Evolutionary conservation across 257 asterid species (phyloP).

Genomic region (Primulina huaijiensis): DNA sequence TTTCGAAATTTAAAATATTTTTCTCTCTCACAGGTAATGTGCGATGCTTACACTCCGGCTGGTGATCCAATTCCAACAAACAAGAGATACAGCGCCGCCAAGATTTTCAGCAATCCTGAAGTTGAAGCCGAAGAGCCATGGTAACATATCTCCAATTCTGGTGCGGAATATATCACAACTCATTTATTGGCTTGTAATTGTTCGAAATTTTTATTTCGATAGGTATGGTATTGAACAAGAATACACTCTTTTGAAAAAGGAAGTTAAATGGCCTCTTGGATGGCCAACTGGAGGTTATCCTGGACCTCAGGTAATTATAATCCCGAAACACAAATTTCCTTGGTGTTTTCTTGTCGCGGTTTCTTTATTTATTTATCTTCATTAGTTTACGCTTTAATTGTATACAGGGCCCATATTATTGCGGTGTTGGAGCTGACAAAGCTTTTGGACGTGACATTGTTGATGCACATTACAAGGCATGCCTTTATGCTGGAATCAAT

Average conservation of each 20-base stretch:
- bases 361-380: background rate
- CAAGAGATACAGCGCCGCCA: slow-evolving; percentile 20
- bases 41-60: slow-evolving; percentile 26
- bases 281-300: slow-evolving; percentile 29
- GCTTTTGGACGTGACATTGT: slow-evolving; percentile 28
- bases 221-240: slow-evolving; percentile 31
- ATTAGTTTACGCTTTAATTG: too few species aligned
- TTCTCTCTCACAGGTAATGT: slow-evolving; percentile 7
- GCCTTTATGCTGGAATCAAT: slow-evolving; percentile 23
- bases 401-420: slow-evolving; percentile 16
- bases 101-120: slow-evolving; percentile 25
- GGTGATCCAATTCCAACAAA: slow-evolving; percentile 33
- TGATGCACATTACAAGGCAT: slow-evolving; percentile 25
- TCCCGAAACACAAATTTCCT: background rate
- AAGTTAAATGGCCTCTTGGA: slow-evolving; percentile 20
- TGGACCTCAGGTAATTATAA: slow-evolving; percentile 22
- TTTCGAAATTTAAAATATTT: too few species aligned
- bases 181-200: background rate
- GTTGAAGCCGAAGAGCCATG: slow-evolving; percentile 26
- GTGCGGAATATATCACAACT: background rate
- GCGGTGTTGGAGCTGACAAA: slow-evolving; percentile 23
- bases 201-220: too few species aligned
- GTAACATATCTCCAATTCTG: background rate
- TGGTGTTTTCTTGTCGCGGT: background rate
- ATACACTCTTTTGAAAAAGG: slow-evolving; percentile 20